Percentiles rank a stretch among this genome's conserved stretches.
Conservation (phyloP, 129 eudicot species). For the Arctium lappa region DNA sequence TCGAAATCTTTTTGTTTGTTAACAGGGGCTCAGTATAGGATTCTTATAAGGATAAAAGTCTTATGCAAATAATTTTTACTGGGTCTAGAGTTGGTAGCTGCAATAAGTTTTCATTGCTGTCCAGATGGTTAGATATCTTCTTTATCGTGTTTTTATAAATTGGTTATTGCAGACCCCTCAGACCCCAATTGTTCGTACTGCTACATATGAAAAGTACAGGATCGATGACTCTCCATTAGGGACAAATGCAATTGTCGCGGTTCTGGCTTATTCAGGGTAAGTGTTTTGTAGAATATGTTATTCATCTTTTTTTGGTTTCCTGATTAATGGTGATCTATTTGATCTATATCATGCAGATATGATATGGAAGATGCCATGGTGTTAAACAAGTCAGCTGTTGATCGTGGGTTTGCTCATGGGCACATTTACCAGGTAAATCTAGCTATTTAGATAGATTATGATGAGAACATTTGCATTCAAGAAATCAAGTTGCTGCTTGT, state of each 20-base stretch:
- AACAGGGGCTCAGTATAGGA: background rate
- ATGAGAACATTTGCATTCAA: too few relatives aligned
- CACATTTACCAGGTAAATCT: conserved; percentile 76
- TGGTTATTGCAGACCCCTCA: conserved; percentile 80
- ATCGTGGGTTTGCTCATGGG: conserved; percentile 93
- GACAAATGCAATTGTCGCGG: conserved; percentile 97
- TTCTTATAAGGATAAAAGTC: background rate
- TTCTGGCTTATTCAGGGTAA: conserved; percentile 95
- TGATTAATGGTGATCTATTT: background rate
- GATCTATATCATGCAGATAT: conserved; percentile 46
- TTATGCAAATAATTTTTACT: background rate
- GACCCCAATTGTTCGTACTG: conserved; percentile 89
- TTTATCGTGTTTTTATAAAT: background rate
- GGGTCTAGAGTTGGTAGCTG: background rate
- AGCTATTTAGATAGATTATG: too few relatives aligned
- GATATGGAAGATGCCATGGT: conserved; percentile 99
- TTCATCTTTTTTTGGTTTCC: background rate
- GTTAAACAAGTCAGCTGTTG: conserved; percentile 89
- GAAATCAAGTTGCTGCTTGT: too few relatives aligned
- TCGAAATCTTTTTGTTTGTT: too few relatives aligned
- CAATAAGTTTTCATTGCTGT: background rate
- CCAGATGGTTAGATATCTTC: background rate
- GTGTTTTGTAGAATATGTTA: background rate
- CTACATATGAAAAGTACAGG: conserved; percentile 68
- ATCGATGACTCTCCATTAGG: conserved; percentile 89